phyloP scores from a whole-genome alignment of 2,329 filamentous ascomycete genomes.

The Albifimbria verrucaria region DNA sequence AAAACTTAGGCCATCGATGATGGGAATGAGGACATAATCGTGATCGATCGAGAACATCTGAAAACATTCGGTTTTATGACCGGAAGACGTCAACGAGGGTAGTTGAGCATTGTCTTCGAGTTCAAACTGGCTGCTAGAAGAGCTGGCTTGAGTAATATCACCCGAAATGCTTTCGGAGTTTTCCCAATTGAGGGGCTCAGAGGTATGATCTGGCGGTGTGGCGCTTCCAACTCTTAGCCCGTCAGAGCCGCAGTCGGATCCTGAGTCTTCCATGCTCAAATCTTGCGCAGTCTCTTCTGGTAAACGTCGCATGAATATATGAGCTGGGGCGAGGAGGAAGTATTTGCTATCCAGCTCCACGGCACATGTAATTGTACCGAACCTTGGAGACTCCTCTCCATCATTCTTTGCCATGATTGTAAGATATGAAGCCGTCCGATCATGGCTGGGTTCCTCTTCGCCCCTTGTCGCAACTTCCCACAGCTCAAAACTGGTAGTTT shows the following conservation, averaged over 20 bases:
- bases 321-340: slow-evolving; percentile 1
- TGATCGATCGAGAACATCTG: background rate
- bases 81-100: background rate
- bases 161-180: background rate
- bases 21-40: background rate
- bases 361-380: background rate
- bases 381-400: background rate
- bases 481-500: background rate
- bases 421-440: background rate
- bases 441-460: background rate
- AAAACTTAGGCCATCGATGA: background rate
- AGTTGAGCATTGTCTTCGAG: background rate
- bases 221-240: background rate
- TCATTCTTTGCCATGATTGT: background rate
- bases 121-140: background rate
- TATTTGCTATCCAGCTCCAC: background rate
- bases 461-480: background rate
- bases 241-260: slow-evolving; percentile 1
- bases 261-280: background rate
- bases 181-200: background rate
- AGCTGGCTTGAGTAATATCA: background rate
- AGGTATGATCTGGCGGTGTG: slow-evolving; percentile 2
- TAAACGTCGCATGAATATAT: slow-evolving; percentile 3
- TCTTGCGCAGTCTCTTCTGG: background rate
- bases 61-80: background rate